These are phyloP conservation scores for Sambucus nigra DNA, from an alignment of 129 eudicot species.

Conservation along the genomic window DNA sequence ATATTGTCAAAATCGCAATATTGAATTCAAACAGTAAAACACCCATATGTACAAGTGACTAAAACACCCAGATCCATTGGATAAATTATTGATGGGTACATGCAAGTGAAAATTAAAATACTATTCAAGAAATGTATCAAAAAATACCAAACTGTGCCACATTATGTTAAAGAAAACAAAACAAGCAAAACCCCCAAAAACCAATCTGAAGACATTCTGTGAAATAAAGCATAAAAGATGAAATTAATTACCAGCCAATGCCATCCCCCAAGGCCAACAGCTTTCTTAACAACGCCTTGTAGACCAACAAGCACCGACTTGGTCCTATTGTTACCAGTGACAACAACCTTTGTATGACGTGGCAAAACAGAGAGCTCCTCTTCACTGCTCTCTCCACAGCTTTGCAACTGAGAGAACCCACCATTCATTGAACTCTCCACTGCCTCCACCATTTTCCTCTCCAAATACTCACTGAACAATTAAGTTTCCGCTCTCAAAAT, in stretches of 20 bases:
- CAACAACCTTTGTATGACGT: constrained; percentile 79
- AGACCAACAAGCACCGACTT: constrained; percentile 85
- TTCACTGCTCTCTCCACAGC: constrained; percentile 69
- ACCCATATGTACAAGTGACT: background rate
- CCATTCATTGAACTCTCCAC: constrained; percentile 47
- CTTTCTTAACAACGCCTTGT: constrained; percentile 86
- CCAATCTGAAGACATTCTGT: background rate
- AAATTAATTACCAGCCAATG: constrained; percentile 76
- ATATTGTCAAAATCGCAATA: too few relatives aligned
- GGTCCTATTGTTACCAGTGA: constrained; percentile 83
- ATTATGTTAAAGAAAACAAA: constrained; percentile 1
- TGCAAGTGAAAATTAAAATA: constrained; percentile 1
- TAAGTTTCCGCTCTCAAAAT: constrained; percentile 8
- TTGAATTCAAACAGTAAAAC: background rate
- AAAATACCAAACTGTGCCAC: constrained; percentile 3
- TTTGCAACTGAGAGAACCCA: constrained; percentile 37
- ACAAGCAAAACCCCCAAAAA: constrained; percentile 9
- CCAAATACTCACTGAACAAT: background rate
- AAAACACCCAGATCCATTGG: constrained; percentile 11
- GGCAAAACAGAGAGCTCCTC: constrained; percentile 82
- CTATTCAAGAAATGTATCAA: background rate
- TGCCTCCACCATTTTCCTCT: constrained; percentile 40
- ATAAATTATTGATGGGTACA: background rate
- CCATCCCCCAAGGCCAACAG: constrained; percentile 98
- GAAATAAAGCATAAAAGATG: background rate